These are phyloP conservation scores for Cercospora berteroae DNA, from an alignment of 2,329 filamentous ascomycete species.

Conservation along the genomic window DNA sequence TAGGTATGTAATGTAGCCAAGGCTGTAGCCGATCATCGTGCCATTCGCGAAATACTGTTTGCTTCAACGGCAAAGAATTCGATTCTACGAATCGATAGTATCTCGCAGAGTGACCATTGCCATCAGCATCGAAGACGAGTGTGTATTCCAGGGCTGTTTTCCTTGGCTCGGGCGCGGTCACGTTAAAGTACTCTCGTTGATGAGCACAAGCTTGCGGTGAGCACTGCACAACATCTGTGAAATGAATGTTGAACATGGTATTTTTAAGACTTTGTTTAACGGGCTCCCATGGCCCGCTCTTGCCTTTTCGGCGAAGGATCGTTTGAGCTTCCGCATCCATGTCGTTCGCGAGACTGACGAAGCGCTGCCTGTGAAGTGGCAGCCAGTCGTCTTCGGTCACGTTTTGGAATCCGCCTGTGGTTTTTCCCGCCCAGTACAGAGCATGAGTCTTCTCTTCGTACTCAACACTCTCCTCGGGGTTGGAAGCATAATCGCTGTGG, in stretches of 20 bases:
- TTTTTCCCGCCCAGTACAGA: conserved; percentile 59
- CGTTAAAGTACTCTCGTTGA: conserved; percentile 24
- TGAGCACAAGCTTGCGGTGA: conserved; percentile 36
- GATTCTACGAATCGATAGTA: conserved; percentile 61
- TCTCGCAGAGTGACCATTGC: conserved; percentile 51
- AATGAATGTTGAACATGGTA: conserved; percentile 44
- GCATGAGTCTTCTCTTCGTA: conserved; percentile 54
- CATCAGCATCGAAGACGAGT: conserved; percentile 64
- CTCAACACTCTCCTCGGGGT: conserved; percentile 41
- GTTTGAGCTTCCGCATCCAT: conserved; percentile 12
- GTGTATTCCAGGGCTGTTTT: conserved; percentile 15
- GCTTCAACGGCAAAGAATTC: conserved; percentile 71
- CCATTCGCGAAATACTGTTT: conserved; percentile 77
- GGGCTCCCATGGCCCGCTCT: neutral
- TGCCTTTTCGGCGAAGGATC: neutral
- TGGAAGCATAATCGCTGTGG: conserved; percentile 46
- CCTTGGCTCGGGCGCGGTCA: conserved; percentile 7
- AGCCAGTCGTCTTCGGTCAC: conserved; percentile 40
- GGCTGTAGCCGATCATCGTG: conserved; percentile 67
- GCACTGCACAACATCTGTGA: conserved; percentile 52
- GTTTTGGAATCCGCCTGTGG: conserved; percentile 49
- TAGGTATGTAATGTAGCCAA: conserved; percentile 79
- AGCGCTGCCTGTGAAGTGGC: conserved; percentile 48
- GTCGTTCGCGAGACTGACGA: conserved; percentile 41
- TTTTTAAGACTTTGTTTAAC: conserved; percentile 22